Percentiles rank a stretch among this genome's conserved stretches.
These are phyloP conservation scores for Polytrichum formosum DNA, from an alignment of 225 moss, liverwort and hornwort genomes.

Conservation along the genomic window DNA sequence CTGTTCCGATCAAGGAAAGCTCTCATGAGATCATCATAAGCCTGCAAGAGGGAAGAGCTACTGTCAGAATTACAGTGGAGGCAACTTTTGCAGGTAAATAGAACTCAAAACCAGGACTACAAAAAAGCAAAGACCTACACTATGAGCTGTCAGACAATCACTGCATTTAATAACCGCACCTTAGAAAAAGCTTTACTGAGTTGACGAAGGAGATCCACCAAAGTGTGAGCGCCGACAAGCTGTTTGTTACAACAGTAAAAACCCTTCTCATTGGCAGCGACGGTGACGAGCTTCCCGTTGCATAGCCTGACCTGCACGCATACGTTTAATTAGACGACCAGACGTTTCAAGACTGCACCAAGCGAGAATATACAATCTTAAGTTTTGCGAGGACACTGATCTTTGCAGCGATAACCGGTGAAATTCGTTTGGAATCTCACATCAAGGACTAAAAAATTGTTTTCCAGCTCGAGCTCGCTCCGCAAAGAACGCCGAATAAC, in stretches of 20 bases:
- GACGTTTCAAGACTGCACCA: no score
- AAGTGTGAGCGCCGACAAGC: slow-evolving; percentile 40
- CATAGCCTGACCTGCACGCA: slow-evolving; percentile 44
- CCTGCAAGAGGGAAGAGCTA: slow-evolving; percentile 33
- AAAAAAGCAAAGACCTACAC: not conserved
- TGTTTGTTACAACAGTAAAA: slow-evolving; percentile 57
- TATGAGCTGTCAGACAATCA: not conserved
- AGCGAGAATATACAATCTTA: no score
- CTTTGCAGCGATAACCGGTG: no score
- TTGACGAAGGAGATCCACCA: slow-evolving; percentile 50
- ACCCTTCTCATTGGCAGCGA: slow-evolving; percentile 46
- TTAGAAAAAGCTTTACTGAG: slow-evolving; percentile 64
- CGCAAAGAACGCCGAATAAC: slow-evolving; percentile 63
- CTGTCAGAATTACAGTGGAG: not conserved
- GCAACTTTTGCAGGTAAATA: not conserved
- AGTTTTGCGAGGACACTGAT: no score
- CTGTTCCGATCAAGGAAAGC: slow-evolving; percentile 62
- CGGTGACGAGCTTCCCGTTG: slow-evolving; percentile 67
- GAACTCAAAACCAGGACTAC: not conserved
- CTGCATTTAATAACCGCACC: slow-evolving; percentile 20
- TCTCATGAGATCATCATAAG: slow-evolving; percentile 66
- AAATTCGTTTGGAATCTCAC: slow-evolving; percentile 13
- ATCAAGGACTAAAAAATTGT: slow-evolving; percentile 52
- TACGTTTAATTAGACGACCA: no score
- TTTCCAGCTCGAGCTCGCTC: slow-evolving; percentile 41